These are phyloP conservation scores for Stephania japonica DNA, from an alignment of 164 flowering plant species.

Conservation along the genomic window DNA sequence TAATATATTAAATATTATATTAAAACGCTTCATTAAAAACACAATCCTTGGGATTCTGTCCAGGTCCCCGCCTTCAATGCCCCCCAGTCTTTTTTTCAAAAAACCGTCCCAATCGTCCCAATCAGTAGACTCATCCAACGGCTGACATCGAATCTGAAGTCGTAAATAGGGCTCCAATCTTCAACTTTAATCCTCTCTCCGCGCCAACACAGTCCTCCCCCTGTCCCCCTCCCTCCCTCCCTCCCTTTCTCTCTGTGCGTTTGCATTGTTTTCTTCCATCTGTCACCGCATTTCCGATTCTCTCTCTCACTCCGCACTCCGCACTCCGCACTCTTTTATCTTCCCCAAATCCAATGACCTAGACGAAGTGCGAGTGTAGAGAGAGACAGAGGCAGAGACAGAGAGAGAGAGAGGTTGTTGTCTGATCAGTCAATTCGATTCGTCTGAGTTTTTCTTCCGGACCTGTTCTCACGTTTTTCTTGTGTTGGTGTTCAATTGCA, in stretches of 20 bases:
- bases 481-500: constrained; percentile 27
- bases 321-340: constrained; percentile 2
- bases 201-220: neutral
- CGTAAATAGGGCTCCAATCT: neutral
- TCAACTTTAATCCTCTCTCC: neutral
- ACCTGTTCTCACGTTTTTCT: neutral
- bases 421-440: neutral
- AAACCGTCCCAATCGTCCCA: too few species aligned
- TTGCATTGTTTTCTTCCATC: neutral
- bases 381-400: neutral
- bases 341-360: neutral
- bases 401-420: neutral
- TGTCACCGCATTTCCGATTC: neutral
- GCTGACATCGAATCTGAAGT: neutral
- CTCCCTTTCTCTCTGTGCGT: neutral
- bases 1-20: too few species aligned
- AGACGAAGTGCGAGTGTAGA: too few species aligned
- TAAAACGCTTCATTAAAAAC: too few species aligned
- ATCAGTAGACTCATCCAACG: neutral
- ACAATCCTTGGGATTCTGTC: too few species aligned
- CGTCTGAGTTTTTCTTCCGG: neutral
- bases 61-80: too few species aligned
- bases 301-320: neutral
- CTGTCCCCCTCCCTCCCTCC: neutral
- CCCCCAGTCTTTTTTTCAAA: too few species aligned